Evolutionary conservation across 2,329 filamentous ascomycete genomes (phyloP).

Genomic region (Clonostachys solani): DNA sequence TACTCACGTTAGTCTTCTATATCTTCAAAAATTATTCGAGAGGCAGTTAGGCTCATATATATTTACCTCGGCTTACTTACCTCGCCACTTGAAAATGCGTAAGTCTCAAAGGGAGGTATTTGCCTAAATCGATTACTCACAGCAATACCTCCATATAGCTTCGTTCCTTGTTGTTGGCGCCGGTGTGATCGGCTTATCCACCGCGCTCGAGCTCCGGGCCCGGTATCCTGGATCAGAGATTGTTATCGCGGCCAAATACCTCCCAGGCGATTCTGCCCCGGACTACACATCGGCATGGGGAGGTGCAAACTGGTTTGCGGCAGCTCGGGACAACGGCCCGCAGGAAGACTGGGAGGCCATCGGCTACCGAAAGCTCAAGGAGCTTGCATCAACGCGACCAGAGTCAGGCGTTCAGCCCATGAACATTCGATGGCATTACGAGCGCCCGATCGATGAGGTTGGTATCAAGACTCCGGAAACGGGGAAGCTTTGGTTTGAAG

Average conservation of each 20-base stretch:
- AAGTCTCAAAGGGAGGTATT: too few species aligned
- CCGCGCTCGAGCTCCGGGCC: constrained; percentile 52
- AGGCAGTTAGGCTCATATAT: too few species aligned
- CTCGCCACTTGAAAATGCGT: too few species aligned
- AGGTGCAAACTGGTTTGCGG: constrained; percentile 61
- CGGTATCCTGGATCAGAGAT: constrained; percentile 36
- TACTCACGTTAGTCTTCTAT: too few species aligned
- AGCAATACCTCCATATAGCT: background rate
- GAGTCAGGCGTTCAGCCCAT: constrained; percentile 53
- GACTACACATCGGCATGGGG: constrained; percentile 82
- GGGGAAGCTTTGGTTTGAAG: constrained; percentile 33
- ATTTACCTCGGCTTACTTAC: too few species aligned
- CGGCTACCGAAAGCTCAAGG: constrained; percentile 8
- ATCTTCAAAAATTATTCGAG: too few species aligned
- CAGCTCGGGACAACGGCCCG: constrained; percentile 40
- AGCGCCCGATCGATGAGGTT: constrained; percentile 30
- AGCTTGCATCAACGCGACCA: constrained; percentile 22
- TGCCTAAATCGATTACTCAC: too few species aligned
- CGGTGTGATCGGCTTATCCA: constrained; percentile 60
- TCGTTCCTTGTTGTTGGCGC: constrained; percentile 35
- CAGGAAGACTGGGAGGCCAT: constrained; percentile 9
- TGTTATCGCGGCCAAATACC: constrained; percentile 71
- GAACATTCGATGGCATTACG: constrained; percentile 11
- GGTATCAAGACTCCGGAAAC: constrained; percentile 33
- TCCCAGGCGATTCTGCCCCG: constrained; percentile 81